These are phyloP conservation scores for Gentiana macrophylla DNA, from an alignment of 257 asterid species.

Conservation along the genomic window DNA sequence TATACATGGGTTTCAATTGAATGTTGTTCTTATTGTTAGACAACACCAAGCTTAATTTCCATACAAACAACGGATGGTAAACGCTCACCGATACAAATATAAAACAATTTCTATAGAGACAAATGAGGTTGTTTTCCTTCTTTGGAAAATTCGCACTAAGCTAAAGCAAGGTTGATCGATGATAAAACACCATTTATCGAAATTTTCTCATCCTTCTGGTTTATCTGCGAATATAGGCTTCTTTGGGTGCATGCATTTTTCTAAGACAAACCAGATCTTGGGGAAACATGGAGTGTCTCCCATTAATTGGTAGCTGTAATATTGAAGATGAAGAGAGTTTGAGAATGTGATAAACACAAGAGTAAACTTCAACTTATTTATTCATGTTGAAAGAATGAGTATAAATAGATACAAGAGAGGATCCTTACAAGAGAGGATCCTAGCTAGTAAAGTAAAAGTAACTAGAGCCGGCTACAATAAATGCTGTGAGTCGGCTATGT, in stretches of 20 bases:
- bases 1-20: constrained; percentile 92
- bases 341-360: too few species aligned
- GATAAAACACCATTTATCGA: constrained; percentile 69
- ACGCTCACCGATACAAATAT: constrained; percentile 92
- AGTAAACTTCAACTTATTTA: too few species aligned
- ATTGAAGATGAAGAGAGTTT: too few species aligned
- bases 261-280: constrained; percentile 68
- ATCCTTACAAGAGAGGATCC: too few species aligned
- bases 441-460: too few species aligned
- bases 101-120: constrained; percentile 60
- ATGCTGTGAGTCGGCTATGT: too few species aligned
- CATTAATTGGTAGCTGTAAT: constrained; percentile 77
- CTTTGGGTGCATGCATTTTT: constrained; percentile 91
- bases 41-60: constrained; percentile 83
- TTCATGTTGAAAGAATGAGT: too few species aligned
- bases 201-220: constrained; percentile 97
- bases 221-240: constrained; percentile 91
- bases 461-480: too few species aligned
- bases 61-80: constrained; percentile 96
- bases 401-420: too few species aligned
- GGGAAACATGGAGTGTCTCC: constrained; percentile 61
- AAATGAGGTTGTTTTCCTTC: constrained; percentile 82
- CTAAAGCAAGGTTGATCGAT: constrained; percentile 84
- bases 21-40: constrained; percentile 89
- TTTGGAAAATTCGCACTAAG: constrained; percentile 96